Evolutionary conservation across 768 basidiomycete genomes (phyloP), one percentile per base, ranked within the genome.

Genomic region (Boletus edulis): DNA sequence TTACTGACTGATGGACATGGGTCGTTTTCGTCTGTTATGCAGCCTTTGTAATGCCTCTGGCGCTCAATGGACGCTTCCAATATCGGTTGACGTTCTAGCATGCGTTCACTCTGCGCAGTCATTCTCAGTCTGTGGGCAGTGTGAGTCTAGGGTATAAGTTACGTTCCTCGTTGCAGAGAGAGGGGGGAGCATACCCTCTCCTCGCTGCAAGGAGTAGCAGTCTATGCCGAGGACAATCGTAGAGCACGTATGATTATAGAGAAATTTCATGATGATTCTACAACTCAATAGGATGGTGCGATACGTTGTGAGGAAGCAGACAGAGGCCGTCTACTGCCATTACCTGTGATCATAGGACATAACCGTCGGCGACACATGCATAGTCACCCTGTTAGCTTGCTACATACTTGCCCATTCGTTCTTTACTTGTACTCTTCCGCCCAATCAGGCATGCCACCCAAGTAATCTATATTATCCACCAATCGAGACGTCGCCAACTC

Each of bases 1-100:
- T 64, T 67, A 71, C 52, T 71, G 47, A 70, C 14, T 0, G 18
- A 35, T 17, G 7, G 51, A 22, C 34, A 48, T 31, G 18, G 44
- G 39, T 14, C 50, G 46, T 51, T 50, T 54, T 31, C 27, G 54
- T 31, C 34, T 54, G 32, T 38, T 47, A 46, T 27, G 37, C 22
- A 15, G 37, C n/a, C 29, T 52, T 34, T 53, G 62, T 54, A 52
- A 32, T 52, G 38, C 37, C 51, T 29, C 40, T 32, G 7, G n/a
- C 31, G 41, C 39, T 44, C n/a, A 7, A 31, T 22, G 38, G 46
- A 31, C 18, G 3, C 37, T 41, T 18, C 12, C 38, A 12, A 38
- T 34, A 14, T 34, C 4, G 24, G 52, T 45, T 17, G 41, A 51
- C 40, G 20, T n/a, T 45, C 17, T 27, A 24, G 27, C 35, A n/a